Base-by-base conservation (phyloP, 2,329 filamentous ascomycete species). In the Paecilomyces variotii region DNA sequence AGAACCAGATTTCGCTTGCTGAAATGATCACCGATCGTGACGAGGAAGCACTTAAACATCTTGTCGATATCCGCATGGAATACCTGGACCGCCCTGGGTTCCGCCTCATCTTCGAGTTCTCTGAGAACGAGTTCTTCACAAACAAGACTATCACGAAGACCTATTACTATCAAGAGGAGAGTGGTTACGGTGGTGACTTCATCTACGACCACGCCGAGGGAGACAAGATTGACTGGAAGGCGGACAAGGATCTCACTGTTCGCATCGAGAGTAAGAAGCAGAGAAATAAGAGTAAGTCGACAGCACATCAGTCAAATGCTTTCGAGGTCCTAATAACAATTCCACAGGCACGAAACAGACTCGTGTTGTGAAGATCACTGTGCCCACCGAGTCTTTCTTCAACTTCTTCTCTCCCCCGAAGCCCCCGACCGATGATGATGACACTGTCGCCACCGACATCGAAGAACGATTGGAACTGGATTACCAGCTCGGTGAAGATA, bases 191-290 rank as follows among this genome's bases (percentile, higher is more conserved):
- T 67, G 95, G 94, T 67, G 95, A 99, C 77, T 99, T 97, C 80
- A 97, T 99, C 78, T 99, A 99, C 75, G 94, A 99, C 75, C 94
- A 99, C 74, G 94, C 95, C 59, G 93, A 99, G 76, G 94, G 95
- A 64, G 90, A 96, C 75, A 94, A 96, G 83, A 96, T 99, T 70
- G 88, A 97, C 68, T 99, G 94, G 94, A 94, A 96, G 80, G 80
- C 87, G 9, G 88, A 88, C 70, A 91, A 96, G 78, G 94, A 99
- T 72, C 81, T 99, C 68, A 99, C 94, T 53, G 89, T 97, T 65
- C 88, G 90, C 66, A 82, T 97, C 61, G 94, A 99, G 83, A 95
- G 91, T 83, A 99, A 99, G 86, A 99, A 99, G 84, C 94, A 99
- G 81, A 86, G 94, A 64, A 99, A 99, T 81, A 99, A 97, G 86